Evolutionary conservation across 805 yeast genomes (phyloP).

Genomic region (Suhomyces pyralidae): DNA sequence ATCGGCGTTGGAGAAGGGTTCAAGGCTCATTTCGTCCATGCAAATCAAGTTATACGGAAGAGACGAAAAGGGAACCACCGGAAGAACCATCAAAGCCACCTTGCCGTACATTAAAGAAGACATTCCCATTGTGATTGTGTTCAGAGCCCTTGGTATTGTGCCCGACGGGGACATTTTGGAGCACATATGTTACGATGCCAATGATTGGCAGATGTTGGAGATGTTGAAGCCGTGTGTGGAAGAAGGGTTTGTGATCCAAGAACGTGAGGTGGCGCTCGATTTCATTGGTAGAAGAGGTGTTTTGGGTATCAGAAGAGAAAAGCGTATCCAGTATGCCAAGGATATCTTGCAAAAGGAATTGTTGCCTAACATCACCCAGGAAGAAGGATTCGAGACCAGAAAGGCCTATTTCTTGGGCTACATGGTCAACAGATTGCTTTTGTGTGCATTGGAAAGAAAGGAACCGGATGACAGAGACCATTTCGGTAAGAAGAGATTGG

Average conservation of each 20-base stretch:
- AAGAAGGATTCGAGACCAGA: conserved; percentile 94
- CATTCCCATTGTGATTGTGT: conserved; percentile 94
- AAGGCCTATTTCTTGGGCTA: conserved; percentile 97
- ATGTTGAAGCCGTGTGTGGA: conserved; percentile 99
- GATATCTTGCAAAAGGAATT: conserved; percentile 96
- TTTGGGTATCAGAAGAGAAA: conserved; percentile 92
- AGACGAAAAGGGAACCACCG: conserved; percentile 63
- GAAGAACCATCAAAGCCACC: conserved; percentile 90
- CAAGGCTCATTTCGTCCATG: conserved; percentile 88
- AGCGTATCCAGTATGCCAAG: conserved; percentile 96
- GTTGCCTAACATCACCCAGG: conserved; percentile 95
- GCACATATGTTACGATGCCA: conserved; percentile 95
- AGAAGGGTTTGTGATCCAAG: conserved; percentile 97
- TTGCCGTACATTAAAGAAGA: conserved; percentile 95
- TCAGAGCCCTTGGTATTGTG: conserved; percentile 96
- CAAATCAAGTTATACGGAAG: conserved; percentile 90
- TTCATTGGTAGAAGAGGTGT: conserved; percentile 98
- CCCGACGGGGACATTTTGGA: conserved; percentile 99
- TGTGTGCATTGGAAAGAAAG: conserved; percentile 95
- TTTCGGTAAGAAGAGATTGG: conserved; percentile 97
- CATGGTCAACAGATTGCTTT: conserved; percentile 91
- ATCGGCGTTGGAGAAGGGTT: conserved; percentile 95
- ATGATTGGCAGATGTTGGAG: conserved; percentile 99
- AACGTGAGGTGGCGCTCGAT: conserved; percentile 96
- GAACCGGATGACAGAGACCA: conserved; percentile 99